These are phyloP conservation scores for Lasiosphaeria hispida DNA, from an alignment of 495 filamentous ascomycete species.

Conservation along the genomic window DNA sequence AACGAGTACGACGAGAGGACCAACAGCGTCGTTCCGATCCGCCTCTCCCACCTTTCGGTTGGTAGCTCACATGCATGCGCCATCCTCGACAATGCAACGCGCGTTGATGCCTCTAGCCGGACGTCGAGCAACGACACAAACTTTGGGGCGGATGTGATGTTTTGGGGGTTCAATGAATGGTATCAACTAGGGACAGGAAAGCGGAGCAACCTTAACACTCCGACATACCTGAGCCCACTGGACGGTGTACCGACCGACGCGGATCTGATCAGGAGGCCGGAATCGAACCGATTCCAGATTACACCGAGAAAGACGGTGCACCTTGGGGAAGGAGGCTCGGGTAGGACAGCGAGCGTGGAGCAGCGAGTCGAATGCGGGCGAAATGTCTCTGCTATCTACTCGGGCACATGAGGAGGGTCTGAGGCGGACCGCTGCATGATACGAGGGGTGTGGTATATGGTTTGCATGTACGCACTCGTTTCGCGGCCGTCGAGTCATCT, in stretches of 20 bases:
- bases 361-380: slow-evolving; percentile 88
- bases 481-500: too few relatives aligned
- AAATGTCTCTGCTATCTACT: slow-evolving; percentile 79
- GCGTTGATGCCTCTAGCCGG: slow-evolving; percentile 49
- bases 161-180: slow-evolving; percentile 92
- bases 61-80: slow-evolving; percentile 79
- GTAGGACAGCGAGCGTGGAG: slow-evolving; percentile 69
- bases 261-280: slow-evolving; percentile 52
- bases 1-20: slow-evolving; percentile 79
- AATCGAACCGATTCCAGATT: slow-evolving; percentile 76
- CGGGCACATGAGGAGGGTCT: slow-evolving; percentile 24
- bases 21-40: slow-evolving; percentile 70
- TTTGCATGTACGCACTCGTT: neutral
- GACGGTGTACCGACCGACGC: slow-evolving; percentile 51
- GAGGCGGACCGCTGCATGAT: neutral
- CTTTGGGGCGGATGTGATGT: slow-evolving; percentile 81
- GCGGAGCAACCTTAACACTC: slow-evolving; percentile 70
- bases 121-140: slow-evolving; percentile 64
- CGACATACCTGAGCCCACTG: slow-evolving; percentile 75
- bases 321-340: slow-evolving; percentile 59
- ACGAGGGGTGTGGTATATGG: neutral
- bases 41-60: slow-evolving; percentile 64
- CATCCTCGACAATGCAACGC: slow-evolving; percentile 74
- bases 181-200: slow-evolving; percentile 92
- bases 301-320: slow-evolving; percentile 72